Conservation (phyloP, 164 flowering plant genomes). For the Vitis cinerea region DNA sequence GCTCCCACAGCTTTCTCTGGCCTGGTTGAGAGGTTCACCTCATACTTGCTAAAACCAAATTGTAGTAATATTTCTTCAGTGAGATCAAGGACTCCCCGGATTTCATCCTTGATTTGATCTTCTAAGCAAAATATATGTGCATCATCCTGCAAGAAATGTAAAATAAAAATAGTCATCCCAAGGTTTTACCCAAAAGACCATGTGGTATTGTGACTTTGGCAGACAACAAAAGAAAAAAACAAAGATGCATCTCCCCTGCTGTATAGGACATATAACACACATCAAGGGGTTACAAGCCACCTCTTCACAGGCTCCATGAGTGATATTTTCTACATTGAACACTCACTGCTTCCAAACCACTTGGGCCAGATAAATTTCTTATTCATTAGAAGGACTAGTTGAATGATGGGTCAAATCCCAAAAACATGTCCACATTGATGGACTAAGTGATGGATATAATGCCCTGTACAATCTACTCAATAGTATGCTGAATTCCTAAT, state of each 20-base stretch:
- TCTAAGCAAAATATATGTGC: constrained; percentile 96
- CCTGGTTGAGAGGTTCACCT: constrained; percentile 92
- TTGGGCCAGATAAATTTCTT: neutral
- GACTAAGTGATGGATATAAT: neutral
- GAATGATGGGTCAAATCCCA: neutral
- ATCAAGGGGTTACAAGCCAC: neutral
- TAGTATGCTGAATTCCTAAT: neutral
- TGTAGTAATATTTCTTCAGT: constrained; percentile 80
- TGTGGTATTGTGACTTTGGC: too few relatives aligned
- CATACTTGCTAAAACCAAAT: constrained; percentile 89
- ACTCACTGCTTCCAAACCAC: neutral
- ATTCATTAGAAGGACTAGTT: neutral
- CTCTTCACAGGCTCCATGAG: neutral
- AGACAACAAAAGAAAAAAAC: too few relatives aligned
- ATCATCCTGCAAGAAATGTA: constrained; percentile 72
- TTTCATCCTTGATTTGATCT: constrained; percentile 93
- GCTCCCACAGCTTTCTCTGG: constrained; percentile 90
- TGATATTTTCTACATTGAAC: neutral
- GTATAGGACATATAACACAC: neutral
- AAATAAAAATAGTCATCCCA: neutral
- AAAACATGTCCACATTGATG: neutral
- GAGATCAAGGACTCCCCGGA: constrained; percentile 90
- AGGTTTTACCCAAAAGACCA: neutral
- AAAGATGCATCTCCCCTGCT: neutral
- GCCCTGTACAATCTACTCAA: neutral